Percentiles rank a stretch among this genome's conserved stretches.
These are phyloP conservation scores for Alternaria sp. DNA, from an alignment of 2,329 filamentous ascomycete species.

Conservation along the genomic window DNA sequence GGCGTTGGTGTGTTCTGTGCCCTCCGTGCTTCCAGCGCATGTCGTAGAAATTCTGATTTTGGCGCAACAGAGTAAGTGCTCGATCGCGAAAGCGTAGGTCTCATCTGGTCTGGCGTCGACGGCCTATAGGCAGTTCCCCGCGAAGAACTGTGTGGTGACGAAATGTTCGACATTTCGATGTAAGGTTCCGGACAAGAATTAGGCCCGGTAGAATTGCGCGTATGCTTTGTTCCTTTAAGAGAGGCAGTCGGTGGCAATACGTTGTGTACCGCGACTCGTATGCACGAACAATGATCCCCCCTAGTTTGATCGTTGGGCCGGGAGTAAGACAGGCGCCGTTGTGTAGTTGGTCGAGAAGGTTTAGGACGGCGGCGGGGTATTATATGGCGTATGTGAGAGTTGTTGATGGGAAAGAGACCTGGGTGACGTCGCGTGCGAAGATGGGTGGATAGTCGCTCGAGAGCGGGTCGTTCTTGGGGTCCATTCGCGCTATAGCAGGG, in stretches of 20 bases:
- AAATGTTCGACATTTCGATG: conserved; percentile 34
- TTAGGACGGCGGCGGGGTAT: not conserved
- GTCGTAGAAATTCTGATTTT: conserved; percentile 46
- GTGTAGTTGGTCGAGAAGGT: not conserved
- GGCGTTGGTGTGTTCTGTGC: conserved; percentile 33
- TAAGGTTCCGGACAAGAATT: conserved; percentile 2
- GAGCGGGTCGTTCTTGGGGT: conserved; percentile 46
- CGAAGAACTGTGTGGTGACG: conserved; percentile 29
- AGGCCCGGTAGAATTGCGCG: conserved; percentile 3
- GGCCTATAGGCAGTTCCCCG: conserved; percentile 24
- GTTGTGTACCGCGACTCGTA: conserved; percentile 9
- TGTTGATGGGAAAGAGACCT: conserved; percentile 9
- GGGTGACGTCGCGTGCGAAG: conserved; percentile 32
- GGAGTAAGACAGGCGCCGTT: not conserved
- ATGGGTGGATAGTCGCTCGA: conserved; percentile 47
- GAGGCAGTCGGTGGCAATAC: conserved; percentile 5
- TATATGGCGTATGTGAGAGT: not conserved
- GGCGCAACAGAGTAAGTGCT: conserved; percentile 35
- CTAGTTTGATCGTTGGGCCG: not conserved
- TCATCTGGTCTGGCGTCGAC: conserved; percentile 24
- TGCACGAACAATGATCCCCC: conserved; percentile 13
- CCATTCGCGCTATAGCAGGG: conserved; percentile 37
- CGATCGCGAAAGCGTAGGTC: conserved; percentile 21
- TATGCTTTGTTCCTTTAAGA: conserved; percentile 14
- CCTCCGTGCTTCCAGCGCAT: conserved; percentile 43